Base-by-base conservation (phyloP, 1,284 basidiomycete species). In the Kalmanozyma brasiliensis region DNA sequence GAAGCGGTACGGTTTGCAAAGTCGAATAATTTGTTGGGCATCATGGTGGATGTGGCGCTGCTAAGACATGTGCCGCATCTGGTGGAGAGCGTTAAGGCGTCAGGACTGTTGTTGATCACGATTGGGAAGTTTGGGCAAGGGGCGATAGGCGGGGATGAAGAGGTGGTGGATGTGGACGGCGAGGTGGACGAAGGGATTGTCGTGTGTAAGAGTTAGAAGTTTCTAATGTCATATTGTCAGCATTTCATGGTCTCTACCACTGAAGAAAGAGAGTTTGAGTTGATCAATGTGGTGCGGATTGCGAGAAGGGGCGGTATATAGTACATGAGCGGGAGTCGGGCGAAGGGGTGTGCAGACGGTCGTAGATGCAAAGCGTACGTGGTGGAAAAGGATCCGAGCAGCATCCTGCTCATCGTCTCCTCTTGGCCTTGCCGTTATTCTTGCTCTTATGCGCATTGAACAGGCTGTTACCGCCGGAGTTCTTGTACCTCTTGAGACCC, bases 1-100 rank as follows among this genome's bases (percentile, higher is more conserved):
- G 90, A 93, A 66, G 94, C 94, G 16, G 93, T 98, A 53, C 92
- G 95, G 75, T 97, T 98, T 82, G 92, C 94, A 20, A 93, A 91
- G 81, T 86, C 87, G 57, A 98, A 97, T 83, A 98, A 98, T 82
- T 84, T 99, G 34, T 85, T 99, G 59, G 96, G 96, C 56, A 86
- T 99, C 47, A 89, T 96, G 81, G 87, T 96, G 46, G 91, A 97
- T 82, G 90, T 91, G n/a, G 88, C 90, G n/a, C 37, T 64, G 43
- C 33, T 70, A 34, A 71, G 74, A 23, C 57, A 62, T 6, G 79
- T 80, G 8, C 75, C 74, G 4, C 64, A 75, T 34, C 57, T 82
- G 29, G 62, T 82, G 32, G 67, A 74, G 24, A 74, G 73, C 33
- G 73, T 82, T 46, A 79, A 80, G 51, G 76, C 76, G 0, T 74